Evolutionary conservation across 116 monocot genomes (phyloP).

Genomic region (Iris pallida): DNA sequence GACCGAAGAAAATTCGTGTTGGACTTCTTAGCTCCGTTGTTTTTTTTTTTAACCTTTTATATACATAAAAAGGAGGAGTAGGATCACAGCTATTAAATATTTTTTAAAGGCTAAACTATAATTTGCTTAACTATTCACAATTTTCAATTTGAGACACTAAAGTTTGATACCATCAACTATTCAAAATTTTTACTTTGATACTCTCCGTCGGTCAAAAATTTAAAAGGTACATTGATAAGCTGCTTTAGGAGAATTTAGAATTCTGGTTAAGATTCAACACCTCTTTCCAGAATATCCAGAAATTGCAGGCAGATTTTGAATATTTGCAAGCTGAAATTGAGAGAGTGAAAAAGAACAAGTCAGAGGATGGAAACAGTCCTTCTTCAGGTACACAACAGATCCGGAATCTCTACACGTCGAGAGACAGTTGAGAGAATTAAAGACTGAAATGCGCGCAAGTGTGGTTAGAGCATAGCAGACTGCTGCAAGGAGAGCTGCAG

Average conservation of each 20-base stretch:
- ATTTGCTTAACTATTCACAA: too few species aligned
- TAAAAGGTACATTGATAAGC: conserved; percentile 32
- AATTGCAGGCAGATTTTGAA: conserved; percentile 21
- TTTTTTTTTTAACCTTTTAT: too few species aligned
- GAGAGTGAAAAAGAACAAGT: conserved; percentile 22
- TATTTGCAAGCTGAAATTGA: conserved; percentile 28
- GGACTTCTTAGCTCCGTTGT: too few species aligned
- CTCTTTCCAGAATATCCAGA: conserved; percentile 34
- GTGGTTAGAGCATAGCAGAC: conserved; percentile 68
- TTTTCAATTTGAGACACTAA: too few species aligned
- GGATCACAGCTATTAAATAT: too few species aligned
- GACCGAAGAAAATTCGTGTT: too few species aligned
- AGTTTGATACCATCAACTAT: too few species aligned
- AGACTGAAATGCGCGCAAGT: conserved; percentile 58
- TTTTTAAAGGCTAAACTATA: too few species aligned
- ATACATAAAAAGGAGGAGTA: too few species aligned
- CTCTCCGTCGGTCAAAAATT: too few species aligned
- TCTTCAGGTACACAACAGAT: conserved; percentile 8
- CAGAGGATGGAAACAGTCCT: conserved; percentile 8
- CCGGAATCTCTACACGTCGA: conserved; percentile 20
- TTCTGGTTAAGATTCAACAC: conserved; percentile 46
- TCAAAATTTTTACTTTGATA: too few species aligned
- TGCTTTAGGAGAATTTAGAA: conserved; percentile 39
- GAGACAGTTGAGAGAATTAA: conserved; percentile 44
- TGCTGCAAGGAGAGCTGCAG: conserved; percentile 57